Evolutionary conservation across 2,329 filamentous ascomycete genomes (phyloP).

Genomic region (Fusarium duplospermum): DNA sequence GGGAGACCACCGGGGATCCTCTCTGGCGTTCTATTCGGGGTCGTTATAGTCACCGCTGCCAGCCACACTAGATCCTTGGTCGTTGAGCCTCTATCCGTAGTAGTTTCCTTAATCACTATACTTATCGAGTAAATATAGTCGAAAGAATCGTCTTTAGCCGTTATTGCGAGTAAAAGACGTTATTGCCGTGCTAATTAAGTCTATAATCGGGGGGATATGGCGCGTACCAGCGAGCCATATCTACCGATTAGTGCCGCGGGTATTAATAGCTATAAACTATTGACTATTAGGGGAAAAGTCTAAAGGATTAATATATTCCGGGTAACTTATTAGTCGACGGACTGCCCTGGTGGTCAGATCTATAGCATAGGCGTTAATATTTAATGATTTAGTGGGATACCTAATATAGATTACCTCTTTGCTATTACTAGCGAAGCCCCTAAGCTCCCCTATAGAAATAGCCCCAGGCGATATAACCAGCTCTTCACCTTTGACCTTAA

Average conservation of each 20-base stretch:
- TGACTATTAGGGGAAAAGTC: neutral
- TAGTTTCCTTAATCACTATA: neutral
- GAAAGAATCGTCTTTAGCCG: neutral
- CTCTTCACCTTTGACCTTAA: neutral
- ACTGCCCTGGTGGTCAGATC: neutral
- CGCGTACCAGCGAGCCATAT: neutral
- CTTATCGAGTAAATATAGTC: neutral
- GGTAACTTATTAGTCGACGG: neutral
- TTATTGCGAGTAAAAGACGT: neutral
- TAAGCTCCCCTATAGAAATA: neutral
- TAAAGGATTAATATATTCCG: neutral
- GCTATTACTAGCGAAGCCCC: neutral
- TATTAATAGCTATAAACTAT: neutral
- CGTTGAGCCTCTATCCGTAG: neutral
- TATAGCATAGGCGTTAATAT: neutral
- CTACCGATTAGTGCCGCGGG: neutral
- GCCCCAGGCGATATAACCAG: neutral
- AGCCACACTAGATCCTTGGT: neutral
- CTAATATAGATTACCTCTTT: neutral
- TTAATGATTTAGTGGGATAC: neutral
- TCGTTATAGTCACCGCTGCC: neutral
- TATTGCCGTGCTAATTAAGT: neutral
- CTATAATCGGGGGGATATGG: neutral
- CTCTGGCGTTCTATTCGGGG: neutral
- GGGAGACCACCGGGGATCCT: neutral